Conservation (phyloP, 176 grass and related monocot species). For the Tillandsia leiboldiana region DNA sequence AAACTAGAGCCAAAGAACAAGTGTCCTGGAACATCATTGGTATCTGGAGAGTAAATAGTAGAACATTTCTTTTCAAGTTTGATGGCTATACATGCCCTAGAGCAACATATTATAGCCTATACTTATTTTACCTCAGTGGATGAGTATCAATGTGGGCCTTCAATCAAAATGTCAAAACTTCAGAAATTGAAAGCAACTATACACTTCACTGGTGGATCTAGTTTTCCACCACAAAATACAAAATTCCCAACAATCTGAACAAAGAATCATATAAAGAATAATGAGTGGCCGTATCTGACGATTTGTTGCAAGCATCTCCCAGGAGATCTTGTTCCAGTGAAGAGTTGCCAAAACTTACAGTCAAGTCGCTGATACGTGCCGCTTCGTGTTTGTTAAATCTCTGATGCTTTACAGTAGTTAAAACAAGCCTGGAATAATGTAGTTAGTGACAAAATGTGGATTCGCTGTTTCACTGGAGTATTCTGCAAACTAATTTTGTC, state of each 20-base stretch:
- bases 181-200: slow-evolving; percentile 5
- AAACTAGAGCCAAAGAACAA: no score
- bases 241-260: background rate
- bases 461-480: background rate
- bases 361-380: background rate
- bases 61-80: background rate
- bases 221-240: background rate
- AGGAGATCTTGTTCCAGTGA: background rate
- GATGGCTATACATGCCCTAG: slow-evolving; percentile 1
- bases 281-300: background rate
- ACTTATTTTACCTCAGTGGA: slow-evolving; percentile 12
- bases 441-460: background rate
- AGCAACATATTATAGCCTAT: slow-evolving; percentile 8
- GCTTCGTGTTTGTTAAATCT: background rate
- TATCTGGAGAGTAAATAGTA: slow-evolving; percentile 5
- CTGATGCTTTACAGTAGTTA: background rate
- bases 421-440: background rate
- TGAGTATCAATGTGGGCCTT: background rate
- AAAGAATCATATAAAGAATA: background rate
- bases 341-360: background rate
- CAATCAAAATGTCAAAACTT: background rate
- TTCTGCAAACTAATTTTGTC: background rate
- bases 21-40: no score
- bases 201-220: background rate
- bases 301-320: background rate